These are phyloP conservation scores for Eragrostis curvula DNA, from an alignment of 176 grass and related monocot genomes.

Conservation along the genomic window DNA sequence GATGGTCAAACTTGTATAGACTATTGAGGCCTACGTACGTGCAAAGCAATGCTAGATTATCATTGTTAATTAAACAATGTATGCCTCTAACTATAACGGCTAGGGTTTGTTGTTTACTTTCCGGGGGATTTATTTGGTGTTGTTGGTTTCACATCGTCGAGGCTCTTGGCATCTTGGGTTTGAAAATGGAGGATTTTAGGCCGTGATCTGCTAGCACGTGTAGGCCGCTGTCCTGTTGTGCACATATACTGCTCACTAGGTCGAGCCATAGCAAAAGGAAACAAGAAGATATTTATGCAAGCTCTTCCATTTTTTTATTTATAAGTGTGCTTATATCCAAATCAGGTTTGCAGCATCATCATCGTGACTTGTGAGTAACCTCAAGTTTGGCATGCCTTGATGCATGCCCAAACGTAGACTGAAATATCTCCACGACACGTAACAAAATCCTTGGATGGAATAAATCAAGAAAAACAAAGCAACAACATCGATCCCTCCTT, in stretches of 20 bases:
- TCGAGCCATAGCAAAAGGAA: not conserved
- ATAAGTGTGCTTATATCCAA: no score
- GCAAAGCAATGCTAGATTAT: conserved; percentile 30
- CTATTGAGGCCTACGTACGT: conserved; percentile 6
- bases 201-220: not conserved
- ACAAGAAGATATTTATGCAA: not conserved
- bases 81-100: not conserved
- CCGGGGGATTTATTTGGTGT: not conserved
- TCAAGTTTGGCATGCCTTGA: no score
- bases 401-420: no score
- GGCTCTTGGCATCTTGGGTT: not conserved
- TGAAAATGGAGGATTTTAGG: not conserved
- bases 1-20: conserved; percentile 21
- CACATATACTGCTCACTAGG: not conserved
- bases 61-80: not conserved
- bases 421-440: no score
- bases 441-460: no score
- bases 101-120: not conserved
- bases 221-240: not conserved
- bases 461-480: no score
- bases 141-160: not conserved
- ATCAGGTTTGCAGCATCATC: no score
- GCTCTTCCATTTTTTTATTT: no score
- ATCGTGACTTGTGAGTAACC: no score
- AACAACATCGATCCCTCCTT: no score